A percentile compares a stretch with the other conserved stretches of the same genome.
Evolutionary conservation across 495 filamentous ascomycete genomes (phyloP).

Genomic region (Xylaria venustula): DNA sequence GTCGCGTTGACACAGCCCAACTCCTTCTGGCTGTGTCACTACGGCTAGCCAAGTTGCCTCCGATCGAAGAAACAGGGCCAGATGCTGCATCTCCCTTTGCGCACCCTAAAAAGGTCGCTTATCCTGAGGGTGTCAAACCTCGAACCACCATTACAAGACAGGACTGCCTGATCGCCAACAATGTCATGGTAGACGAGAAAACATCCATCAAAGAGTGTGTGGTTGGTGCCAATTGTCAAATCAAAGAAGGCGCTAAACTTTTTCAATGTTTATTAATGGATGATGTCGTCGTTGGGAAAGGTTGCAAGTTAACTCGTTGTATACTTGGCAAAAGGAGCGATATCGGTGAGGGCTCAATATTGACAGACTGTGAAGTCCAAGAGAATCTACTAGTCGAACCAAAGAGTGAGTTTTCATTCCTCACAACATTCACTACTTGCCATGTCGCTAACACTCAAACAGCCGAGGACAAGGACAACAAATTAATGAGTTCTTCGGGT

Average conservation of each 20-base stretch:
- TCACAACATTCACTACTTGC: neutral
- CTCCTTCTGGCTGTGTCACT: constrained; percentile 78
- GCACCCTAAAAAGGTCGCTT: constrained; percentile 74
- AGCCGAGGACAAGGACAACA: constrained; percentile 80
- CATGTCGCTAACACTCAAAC: constrained; percentile 9
- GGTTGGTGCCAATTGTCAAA: constrained; percentile 81
- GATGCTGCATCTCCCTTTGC: constrained; percentile 65
- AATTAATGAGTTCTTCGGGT: constrained; percentile 81
- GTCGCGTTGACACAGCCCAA: constrained; percentile 82
- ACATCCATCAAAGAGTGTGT: constrained; percentile 85
- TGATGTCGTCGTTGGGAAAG: constrained; percentile 74
- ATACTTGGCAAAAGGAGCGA: constrained; percentile 73
- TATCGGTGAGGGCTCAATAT: constrained; percentile 69
- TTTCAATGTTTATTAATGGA: constrained; percentile 88
- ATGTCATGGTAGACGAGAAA: constrained; percentile 80
- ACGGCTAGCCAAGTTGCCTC: constrained; percentile 73
- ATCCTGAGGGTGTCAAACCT: constrained; percentile 71
- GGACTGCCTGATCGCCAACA: constrained; percentile 79
- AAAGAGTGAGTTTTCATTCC: constrained; percentile 56
- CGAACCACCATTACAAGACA: constrained; percentile 70
- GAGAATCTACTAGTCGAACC: constrained; percentile 80
- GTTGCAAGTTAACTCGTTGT: constrained; percentile 75
- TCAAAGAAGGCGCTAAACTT: constrained; percentile 75
- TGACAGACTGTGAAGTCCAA: constrained; percentile 89
- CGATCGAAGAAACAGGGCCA: constrained; percentile 62